A percentile compares a stretch with the other conserved stretches of the same genome.
Conservation (phyloP, 31 red algal species). For the Endocladia muricata region DNA sequence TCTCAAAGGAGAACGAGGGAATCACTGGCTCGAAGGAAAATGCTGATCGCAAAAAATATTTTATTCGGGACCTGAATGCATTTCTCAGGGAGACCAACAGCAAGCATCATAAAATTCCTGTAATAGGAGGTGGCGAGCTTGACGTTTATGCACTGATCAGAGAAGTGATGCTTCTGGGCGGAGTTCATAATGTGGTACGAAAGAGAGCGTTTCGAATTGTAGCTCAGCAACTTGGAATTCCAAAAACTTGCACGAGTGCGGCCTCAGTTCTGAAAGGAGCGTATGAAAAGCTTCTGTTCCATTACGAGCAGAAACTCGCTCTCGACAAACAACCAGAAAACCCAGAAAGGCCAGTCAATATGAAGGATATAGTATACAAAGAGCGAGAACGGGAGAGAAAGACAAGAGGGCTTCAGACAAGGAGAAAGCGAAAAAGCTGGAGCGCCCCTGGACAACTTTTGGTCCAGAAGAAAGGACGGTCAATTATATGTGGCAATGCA, state of each 20-base stretch:
- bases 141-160: conserved; percentile 66
- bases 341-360: conserved; percentile 26
- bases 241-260: conserved; percentile 83
- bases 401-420: conserved; percentile 2
- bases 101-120: conserved; percentile 55
- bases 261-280: conserved; percentile 82
- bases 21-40: not conserved
- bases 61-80: conserved; percentile 54
- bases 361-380: conserved; percentile 39
- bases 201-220: conserved; percentile 83
- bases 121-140: conserved; percentile 72
- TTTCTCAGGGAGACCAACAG: conserved; percentile 63
- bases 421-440: not conserved
- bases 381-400: conserved; percentile 34
- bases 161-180: conserved; percentile 79
- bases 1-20: conserved; percentile 20
- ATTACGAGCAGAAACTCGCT: conserved; percentile 86
- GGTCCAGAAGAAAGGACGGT: not conserved
- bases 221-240: conserved; percentile 70
- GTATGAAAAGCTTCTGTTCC: conserved; percentile 80
- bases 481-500: not conserved
- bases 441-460: not conserved
- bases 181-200: conserved; percentile 77
- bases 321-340: conserved; percentile 54
- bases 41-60: conserved; percentile 7